Percentiles rank a stretch among this genome's conserved stretches.
These are phyloP conservation scores for Coffea canephora DNA, from an alignment of 257 asterid species.

Conservation along the genomic window DNA sequence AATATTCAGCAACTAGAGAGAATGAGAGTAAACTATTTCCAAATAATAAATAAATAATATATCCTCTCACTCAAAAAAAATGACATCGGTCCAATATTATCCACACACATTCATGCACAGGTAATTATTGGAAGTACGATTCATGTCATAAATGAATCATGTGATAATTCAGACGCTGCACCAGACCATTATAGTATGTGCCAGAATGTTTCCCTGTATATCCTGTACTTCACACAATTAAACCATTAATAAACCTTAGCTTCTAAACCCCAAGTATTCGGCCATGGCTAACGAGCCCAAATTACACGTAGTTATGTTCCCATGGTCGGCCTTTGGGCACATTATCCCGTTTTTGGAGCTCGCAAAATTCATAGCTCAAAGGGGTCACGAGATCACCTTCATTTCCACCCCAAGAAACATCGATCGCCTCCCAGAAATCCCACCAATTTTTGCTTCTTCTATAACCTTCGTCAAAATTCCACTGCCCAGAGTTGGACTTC, in stretches of 20 bases:
- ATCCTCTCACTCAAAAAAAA: too few relatives aligned
- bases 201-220: too few relatives aligned
- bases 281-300: slow-evolving; percentile 1
- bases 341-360: slow-evolving; percentile 36
- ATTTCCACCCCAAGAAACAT: slow-evolving; percentile 36
- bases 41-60: too few relatives aligned
- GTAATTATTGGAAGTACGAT: too few relatives aligned
- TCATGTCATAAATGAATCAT: too few relatives aligned
- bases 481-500: slow-evolving; percentile 26
- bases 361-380: slow-evolving; percentile 28
- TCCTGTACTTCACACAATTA: too few relatives aligned
- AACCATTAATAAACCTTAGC: not conserved
- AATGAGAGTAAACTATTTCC: too few relatives aligned
- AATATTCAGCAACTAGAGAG: too few relatives aligned
- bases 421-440: slow-evolving; percentile 25
- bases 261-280: not conserved
- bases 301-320: slow-evolving; percentile 31
- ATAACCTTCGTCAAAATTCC: slow-evolving; percentile 23
- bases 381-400: slow-evolving; percentile 34
- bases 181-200: too few relatives aligned
- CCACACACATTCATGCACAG: too few relatives aligned
- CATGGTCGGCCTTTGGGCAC: slow-evolving; percentile 44
- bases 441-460: slow-evolving; percentile 11
- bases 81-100: too few relatives aligned
- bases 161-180: too few relatives aligned